Evolutionary conservation across 1,139 yeast genomes (phyloP).

Genomic region (Saccharomyces hybrid): DNA sequence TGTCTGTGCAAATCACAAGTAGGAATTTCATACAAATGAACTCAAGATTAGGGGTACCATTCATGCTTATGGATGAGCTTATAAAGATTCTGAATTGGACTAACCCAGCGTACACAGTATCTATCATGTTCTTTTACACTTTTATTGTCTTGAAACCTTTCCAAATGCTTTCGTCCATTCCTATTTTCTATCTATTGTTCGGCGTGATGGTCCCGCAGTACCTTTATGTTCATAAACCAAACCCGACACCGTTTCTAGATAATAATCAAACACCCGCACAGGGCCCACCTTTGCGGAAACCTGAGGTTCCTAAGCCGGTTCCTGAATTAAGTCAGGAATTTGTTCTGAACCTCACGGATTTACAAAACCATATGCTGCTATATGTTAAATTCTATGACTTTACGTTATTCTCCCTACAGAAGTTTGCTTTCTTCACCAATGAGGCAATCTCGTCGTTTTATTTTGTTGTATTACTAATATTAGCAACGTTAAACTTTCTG

Average conservation of each 20-base stretch:
- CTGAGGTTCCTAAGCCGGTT: conserved; percentile 60
- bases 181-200: conserved; percentile 46
- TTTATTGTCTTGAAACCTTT: conserved; percentile 58
- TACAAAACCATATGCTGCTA: conserved; percentile 74
- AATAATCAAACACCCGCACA: conserved; percentile 48
- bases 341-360: conserved; percentile 68
- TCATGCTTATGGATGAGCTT: conserved; percentile 48
- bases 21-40: conserved; percentile 60
- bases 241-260: conserved; percentile 26
- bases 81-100: conserved; percentile 56
- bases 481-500: conserved; percentile 32
- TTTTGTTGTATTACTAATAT: conserved; percentile 35
- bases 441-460: conserved; percentile 53
- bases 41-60: conserved; percentile 56
- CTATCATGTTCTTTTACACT: conserved; percentile 48
- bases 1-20: conserved; percentile 64
- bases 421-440: conserved; percentile 59
- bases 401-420: conserved; percentile 41
- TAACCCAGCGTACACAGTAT: conserved; percentile 54
- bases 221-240: conserved; percentile 36
- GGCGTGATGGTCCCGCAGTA: conserved; percentile 68
- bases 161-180: conserved; percentile 43
- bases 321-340: conserved; percentile 78
- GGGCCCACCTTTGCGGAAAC: conserved; percentile 44
- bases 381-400: conserved; percentile 61